These are phyloP conservation scores for Trichoderma aggressivum DNA, from an alignment of 2,329 filamentous ascomycete species.

Conservation along the genomic window DNA sequence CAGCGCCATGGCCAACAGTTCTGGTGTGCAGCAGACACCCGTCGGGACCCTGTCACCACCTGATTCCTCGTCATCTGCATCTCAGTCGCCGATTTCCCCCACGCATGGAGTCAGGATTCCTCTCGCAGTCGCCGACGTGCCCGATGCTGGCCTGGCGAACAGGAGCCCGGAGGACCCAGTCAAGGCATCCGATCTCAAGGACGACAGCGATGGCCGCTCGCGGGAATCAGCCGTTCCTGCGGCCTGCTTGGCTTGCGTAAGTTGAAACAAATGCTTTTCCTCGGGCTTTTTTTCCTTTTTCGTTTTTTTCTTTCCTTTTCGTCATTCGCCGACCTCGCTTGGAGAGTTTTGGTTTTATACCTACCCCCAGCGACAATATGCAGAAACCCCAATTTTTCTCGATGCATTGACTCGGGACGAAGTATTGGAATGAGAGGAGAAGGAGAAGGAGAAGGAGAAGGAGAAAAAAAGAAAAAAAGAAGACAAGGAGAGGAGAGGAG, in stretches of 20 bases:
- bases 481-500: not conserved
- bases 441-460: not conserved
- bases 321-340: constrained; percentile 6
- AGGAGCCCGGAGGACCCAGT: constrained; percentile 11
- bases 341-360: not conserved
- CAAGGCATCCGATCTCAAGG: constrained; percentile 1
- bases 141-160: constrained; percentile 5
- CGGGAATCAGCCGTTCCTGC: constrained; percentile 42
- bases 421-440: not conserved
- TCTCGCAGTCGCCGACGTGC: constrained; percentile 11
- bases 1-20: constrained; percentile 17
- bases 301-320: not conserved
- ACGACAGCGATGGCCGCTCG: constrained; percentile 21
- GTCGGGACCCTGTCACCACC: constrained; percentile 17
- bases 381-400: not conserved
- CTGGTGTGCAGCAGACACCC: constrained; percentile 18
- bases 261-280: constrained; percentile 27
- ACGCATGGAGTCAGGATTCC: constrained; percentile 7
- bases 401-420: not conserved
- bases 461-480: not conserved
- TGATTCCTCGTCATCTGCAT: constrained; percentile 13
- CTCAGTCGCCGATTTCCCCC: constrained; percentile 20
- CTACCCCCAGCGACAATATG: not conserved
- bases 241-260: constrained; percentile 55
- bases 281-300: not conserved